Evolutionary conservation across 164 flowering plant genomes (phyloP), one percentile per base, ranked within the genome.

Genomic region (Protea cynaroides): DNA sequence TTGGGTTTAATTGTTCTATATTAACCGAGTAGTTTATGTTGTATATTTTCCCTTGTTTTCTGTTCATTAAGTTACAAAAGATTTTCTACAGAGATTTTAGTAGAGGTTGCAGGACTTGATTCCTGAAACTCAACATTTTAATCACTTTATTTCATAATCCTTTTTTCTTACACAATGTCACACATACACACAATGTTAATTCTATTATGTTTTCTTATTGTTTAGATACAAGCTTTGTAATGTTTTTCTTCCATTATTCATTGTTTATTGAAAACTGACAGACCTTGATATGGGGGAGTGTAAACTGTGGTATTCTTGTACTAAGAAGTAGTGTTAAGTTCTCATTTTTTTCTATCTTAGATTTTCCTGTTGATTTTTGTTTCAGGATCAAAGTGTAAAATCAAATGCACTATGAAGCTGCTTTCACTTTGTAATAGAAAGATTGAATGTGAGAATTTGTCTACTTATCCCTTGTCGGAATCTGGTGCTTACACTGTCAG

Each of bases 321-420:
- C 9, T 18, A n/a, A n/a, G n/a, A 43, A 0, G 8, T 34, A 17
- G 37, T 10, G 7, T 49, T 1, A 23, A 3, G 1, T 40, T 61
- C 23, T 13, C 25, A 15, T 58, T 7, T 8, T 13, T 23, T 22
- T 25, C 38, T 40, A 54, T 60, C 9, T 29, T 62, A 34, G 8
- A n/a, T 61, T 36, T 4, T 25, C 25, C 19, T 21, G 37, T 2
- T 29, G 25, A 34, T 34, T 8, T 25, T 65, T 64, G 40, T 22
- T 59, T n/a, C 71, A 83, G 85, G 80, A 36, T 65, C 25, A 19
- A 67, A 36, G 69, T 25, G 25, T 51, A 64, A 46, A 17, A 25
- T 56, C 52, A 76, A 36, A 58, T 86, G 93, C 69, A 69, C 96
- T 56, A 91, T 94, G 99, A 94, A 89, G 10, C 25, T 56, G 22